Evolutionary conservation across 306 rosid genomes (phyloP).

Genomic region (Cucurbita maxima): DNA sequence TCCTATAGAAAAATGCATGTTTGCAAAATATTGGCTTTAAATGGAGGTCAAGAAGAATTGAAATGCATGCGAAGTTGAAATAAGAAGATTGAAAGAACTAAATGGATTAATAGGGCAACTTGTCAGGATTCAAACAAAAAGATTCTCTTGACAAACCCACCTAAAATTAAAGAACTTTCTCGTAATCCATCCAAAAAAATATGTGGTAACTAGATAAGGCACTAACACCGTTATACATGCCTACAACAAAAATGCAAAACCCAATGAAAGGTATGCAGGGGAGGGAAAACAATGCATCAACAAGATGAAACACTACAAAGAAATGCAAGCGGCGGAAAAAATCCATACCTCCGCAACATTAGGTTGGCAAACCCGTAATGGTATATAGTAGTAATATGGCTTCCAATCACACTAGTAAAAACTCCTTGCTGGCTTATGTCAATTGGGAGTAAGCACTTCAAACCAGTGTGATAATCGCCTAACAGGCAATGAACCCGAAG

Average conservation of each 20-base stretch:
- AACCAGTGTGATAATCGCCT: slow-evolving; percentile 93
- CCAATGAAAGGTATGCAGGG: not conserved
- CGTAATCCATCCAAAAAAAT: not conserved
- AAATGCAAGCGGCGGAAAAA: not conserved
- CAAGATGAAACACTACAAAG: not conserved
- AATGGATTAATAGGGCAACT: not conserved
- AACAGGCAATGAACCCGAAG: slow-evolving; percentile 85
- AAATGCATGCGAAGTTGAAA: too few relatives aligned
- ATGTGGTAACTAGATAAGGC: not conserved
- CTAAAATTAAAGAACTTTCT: not conserved
- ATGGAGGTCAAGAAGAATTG: too few relatives aligned
- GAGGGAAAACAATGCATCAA: not conserved
- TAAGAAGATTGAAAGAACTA: not conserved
- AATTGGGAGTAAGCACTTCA: slow-evolving; percentile 69
- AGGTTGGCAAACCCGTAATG: slow-evolving; percentile 96
- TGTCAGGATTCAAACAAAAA: not conserved
- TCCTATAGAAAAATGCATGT: too few relatives aligned
- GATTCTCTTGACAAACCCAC: not conserved
- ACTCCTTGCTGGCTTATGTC: slow-evolving; percentile 85
- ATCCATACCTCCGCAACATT: slow-evolving; percentile 74
- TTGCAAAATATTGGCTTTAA: too few relatives aligned
- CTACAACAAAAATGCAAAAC: not conserved
- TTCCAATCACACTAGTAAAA: slow-evolving; percentile 66
- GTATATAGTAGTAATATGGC: slow-evolving; percentile 83
- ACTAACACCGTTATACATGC: not conserved